phyloP scores from a whole-genome alignment of 495 filamentous ascomycete genomes.

The Acidomyces sp. region DNA sequence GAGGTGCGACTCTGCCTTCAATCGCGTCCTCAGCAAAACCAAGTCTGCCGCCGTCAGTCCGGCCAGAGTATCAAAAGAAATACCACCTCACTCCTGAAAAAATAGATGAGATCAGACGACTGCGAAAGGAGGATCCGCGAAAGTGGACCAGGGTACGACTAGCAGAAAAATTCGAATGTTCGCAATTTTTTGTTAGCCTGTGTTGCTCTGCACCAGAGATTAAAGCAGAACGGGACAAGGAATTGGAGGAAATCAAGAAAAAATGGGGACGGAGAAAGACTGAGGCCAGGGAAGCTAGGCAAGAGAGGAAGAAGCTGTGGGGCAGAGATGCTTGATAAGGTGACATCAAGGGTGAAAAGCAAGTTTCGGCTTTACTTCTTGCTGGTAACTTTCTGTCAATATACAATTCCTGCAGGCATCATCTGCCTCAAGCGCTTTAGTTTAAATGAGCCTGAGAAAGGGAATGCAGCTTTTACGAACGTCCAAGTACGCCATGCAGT shows the following conservation, averaged over 20 bases:
- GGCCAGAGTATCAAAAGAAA: conserved; percentile 41
- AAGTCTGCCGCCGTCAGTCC: conserved; percentile 44
- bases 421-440: no score
- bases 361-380: no score
- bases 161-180: conserved; percentile 65
- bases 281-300: conserved; percentile 60
- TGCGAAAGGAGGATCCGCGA: conserved; percentile 54
- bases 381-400: no score
- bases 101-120: conserved; percentile 62
- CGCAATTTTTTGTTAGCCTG: conserved; percentile 53
- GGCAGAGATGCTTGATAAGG: conserved; percentile 35
- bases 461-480: no score
- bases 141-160: conserved; percentile 59
- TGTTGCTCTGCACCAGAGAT: conserved; percentile 37
- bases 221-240: conserved; percentile 29
- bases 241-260: conserved; percentile 47
- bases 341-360: no score
- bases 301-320: conserved; percentile 50
- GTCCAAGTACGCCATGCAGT: no score
- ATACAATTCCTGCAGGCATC: no score
- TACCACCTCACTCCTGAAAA: conserved; percentile 67
- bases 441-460: no score
- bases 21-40: conserved; percentile 7
- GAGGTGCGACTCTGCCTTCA: conserved; percentile 3
- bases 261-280: conserved; percentile 61